Base-by-base conservation (phyloP, 164 flowering plant species). In the Santalum album region DNA sequence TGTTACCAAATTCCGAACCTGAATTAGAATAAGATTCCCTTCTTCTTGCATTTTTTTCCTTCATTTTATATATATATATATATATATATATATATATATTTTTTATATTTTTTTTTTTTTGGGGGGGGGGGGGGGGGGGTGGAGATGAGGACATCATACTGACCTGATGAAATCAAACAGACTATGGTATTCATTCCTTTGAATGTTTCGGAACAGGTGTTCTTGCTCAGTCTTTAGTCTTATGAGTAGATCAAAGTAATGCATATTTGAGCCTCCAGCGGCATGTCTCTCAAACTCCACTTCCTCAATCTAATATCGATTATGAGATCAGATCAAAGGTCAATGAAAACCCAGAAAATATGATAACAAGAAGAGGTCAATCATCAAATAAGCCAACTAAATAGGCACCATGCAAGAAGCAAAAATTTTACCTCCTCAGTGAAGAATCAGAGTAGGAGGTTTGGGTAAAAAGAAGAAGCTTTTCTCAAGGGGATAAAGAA, bases 381-480 rank as follows among this genome's bases (percentile, higher is more conserved):
- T 12, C 29, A 22, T 15, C 48, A 53, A 21, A 19, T 9, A 27
- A 44, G 40, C 16, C 19, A 26, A 22, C 39, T 2, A 12, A 12
- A 27, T 7, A 20, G 16, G 17, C 34, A 45, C 21, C 50, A 26
- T 22, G 23, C 18, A 44, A 18, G 25, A 11, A n/a, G 26, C 23
- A 16, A 24, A 65, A 17, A 50, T 7, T 44, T 0, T 69, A 94
- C 97, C 92, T 94, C 97, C 45, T 94, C 97, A 55, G n/a, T 90
- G 92, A 36, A 84, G 85, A 72, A 94, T 86, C 57, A 94, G 90
- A n/a, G 99, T 94, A 23, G 99, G 99, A 51, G 99, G 99, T 55
- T 90, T 94, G 29, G 99, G 99, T 32, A 94, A 70, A 68, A 94
- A 94, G 79, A 90, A 90, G 74, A 94, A 94, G 66, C 97, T 73